Evolutionary conservation across 2,329 filamentous ascomycete genomes (phyloP), one percentile per base, ranked within the genome.

Genomic region (Diaporthe sp.): DNA sequence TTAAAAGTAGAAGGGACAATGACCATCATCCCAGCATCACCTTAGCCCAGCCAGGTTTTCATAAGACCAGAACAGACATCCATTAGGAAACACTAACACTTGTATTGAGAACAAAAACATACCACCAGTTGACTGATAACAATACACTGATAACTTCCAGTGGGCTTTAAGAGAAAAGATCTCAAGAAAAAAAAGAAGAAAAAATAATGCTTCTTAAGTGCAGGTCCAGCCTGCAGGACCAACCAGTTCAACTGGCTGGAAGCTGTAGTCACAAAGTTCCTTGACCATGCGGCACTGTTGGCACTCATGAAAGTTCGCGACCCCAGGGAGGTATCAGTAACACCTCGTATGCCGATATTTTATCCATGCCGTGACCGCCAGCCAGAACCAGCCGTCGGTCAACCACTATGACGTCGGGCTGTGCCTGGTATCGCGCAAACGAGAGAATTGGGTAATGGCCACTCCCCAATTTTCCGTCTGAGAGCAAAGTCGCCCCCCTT

Each of bases 401-500:
- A 71, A 71, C 69, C 6, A 63, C 69, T 71, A 71, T 71, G 55
- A 71, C 55, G 56, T 51, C n/a, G n/a, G 42, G 19, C 35, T 42
- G 55, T 58, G 50, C 44, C 55, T 61, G 69, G 69, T 61, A 71
- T 71, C 69, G 56, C 69, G 53, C 32, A 37, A 37, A 44, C 69
- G 39, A 63, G 56, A 71, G 44, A 53, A 53, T 42, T 17, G 44
- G 69, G 56, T 42, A 71, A 71, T 71, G 56, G 35, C 69, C 69
- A 71, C 69, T 61, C 55, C 55, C 69, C 69, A 53, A 47, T 63
- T 47, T 63, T 47, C n/a, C 50, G 56, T 17, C 56, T 71, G 69
- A 71, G 56, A 37, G n/a, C 44, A 63, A 71, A 71, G 15, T 63
- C 19, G 69, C 19, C 56, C 56, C 69, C 69, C 56, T 71, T 71